Base-by-base conservation (phyloP, 1,139 yeast genomes). In the Geotrichum phurueaensis region DNA sequence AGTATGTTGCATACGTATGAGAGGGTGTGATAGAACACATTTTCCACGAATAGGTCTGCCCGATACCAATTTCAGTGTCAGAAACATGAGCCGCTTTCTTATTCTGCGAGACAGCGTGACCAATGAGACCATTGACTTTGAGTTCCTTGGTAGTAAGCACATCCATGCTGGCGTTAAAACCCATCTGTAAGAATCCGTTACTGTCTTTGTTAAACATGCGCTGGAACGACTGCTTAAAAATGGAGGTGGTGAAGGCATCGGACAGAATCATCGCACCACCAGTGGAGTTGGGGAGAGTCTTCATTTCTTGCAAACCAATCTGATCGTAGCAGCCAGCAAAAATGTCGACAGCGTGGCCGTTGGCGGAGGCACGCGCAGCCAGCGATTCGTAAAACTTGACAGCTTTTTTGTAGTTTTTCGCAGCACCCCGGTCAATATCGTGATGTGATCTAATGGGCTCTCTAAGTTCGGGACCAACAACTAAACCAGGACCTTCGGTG, bases 401-500 rank as follows among this genome's bases (percentile, higher is more conserved):
- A 2, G 97, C 96, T 72, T 88, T 88, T 73, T 90, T 91, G 77
- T 85, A 89, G 74, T 92, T 96, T 74, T 88, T 88, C 61, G 97
- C 97, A 62, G 85, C 80, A 69, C 90, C 97, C 65, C 89, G 84
- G 71, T 89, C 96, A 67, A 94, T 90, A 73, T 94, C 99, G 67
- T 90, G 90, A 75, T 94, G 99, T 5, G 98, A 92, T 79, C 99
- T 84, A 69, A 95, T 88, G 60, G 99, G 97, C 75, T 94, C 99
- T 73, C 89, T 89, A 73, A 94, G 82, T 74, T 91, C 95, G 43
- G 88, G 85, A 53, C 96, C 89, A 50, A 94, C 99, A 69, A 94
- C 91, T 76, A 90, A 79, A 70, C 99, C 99, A n/a, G 99, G 99
- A 53, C 87, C 89, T 70, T 90, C 85, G 57, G 99, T 94, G 72